These are phyloP conservation scores for Phytophthora colocasiae DNA, from an alignment of 352 stramenopile genomes.

Conservation along the genomic window DNA sequence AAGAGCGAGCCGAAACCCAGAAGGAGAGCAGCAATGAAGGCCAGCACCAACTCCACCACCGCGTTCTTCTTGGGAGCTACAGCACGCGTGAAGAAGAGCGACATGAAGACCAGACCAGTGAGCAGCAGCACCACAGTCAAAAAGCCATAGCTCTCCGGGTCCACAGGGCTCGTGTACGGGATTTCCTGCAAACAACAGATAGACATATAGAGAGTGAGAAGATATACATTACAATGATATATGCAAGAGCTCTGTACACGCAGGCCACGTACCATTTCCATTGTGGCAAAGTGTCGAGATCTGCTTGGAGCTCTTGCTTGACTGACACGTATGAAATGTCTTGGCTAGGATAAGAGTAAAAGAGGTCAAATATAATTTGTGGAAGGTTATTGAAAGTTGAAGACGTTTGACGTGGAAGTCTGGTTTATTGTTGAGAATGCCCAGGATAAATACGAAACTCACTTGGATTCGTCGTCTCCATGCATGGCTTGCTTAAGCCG, in stretches of 20 bases:
- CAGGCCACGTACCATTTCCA: conserved; percentile 49
- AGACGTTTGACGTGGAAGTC: conserved; percentile 13
- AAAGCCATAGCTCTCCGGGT: conserved; percentile 72
- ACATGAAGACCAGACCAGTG: conserved; percentile 78
- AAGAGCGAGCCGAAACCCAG: conserved; percentile 87
- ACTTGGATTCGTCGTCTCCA: conserved; percentile 38
- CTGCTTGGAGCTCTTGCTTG: conserved; percentile 32
- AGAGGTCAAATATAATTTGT: conserved; percentile 2
- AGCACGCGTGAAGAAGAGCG: conserved; percentile 84
- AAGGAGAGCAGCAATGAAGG: conserved; percentile 72
- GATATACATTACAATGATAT: neutral
- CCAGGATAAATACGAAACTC: conserved; percentile 53
- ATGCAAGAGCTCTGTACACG: neutral
- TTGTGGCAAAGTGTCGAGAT: conserved; percentile 35
- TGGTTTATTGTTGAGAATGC: conserved; percentile 30
- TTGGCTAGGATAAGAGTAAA: conserved; percentile 1
- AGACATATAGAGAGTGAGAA: neutral
- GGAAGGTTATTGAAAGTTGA: conserved; percentile 3
- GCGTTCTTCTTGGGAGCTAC: conserved; percentile 84
- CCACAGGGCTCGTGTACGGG: conserved; percentile 83
- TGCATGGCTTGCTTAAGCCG: conserved; percentile 64
- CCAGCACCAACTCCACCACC: conserved; percentile 69
- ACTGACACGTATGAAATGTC: conserved; percentile 39
- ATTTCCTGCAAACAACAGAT: conserved; percentile 59
- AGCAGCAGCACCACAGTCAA: conserved; percentile 67